Conservation (phyloP, 306 rosid genomes). For the Urtica urens region DNA sequence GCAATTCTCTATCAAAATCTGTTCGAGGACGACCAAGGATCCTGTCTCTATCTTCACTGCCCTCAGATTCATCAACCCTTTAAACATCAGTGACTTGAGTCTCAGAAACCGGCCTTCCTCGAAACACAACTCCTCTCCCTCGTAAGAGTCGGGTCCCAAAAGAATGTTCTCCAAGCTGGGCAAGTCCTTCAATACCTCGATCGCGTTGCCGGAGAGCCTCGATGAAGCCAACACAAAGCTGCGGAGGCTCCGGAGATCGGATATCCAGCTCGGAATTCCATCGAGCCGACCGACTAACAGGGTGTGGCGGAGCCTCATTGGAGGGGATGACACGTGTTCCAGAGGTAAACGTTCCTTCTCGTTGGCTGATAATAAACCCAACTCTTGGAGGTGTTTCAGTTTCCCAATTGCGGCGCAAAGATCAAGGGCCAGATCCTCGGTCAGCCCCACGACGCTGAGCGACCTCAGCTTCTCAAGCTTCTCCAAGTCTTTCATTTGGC, state of each 20-base stretch:
- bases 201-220: not conserved
- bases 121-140: constrained; percentile 18
- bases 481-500: not conserved
- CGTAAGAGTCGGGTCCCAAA: no score
- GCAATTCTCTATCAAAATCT: not conserved
- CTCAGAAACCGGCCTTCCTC: constrained; percentile 14
- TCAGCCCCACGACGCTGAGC: not conserved
- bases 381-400: not conserved
- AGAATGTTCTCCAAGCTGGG: not conserved
- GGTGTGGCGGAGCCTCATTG: not conserved
- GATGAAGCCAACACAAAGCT: not conserved
- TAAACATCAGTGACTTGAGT: not conserved
- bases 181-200: not conserved
- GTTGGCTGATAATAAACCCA: not conserved
- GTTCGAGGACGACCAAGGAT: constrained; percentile 15
- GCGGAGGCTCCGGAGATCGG: not conserved
- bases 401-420: not conserved
- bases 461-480: not conserved
- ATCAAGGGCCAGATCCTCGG: not conserved
- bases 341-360: not conserved
- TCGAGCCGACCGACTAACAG: not conserved
- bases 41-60: constrained; percentile 11
- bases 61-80: not conserved
- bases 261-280: not conserved
- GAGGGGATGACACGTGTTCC: not conserved